Base-by-base conservation (phyloP, 306 rosid species). In the Fragaria vesca region DNA sequence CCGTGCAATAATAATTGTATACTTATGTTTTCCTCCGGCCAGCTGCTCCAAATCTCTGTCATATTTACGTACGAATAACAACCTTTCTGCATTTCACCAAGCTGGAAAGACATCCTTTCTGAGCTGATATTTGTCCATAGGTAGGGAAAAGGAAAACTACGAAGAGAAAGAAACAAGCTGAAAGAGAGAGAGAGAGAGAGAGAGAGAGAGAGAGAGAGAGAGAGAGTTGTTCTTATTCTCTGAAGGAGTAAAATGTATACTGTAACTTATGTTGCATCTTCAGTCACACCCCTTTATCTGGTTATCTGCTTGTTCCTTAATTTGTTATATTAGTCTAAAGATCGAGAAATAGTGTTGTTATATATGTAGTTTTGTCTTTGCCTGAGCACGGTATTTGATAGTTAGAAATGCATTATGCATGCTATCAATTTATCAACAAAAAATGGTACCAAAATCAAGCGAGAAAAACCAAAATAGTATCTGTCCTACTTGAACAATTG, bases 31-130 rank as follows among this genome's bases (percentile, higher is more conserved):
- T 63, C 42, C 69, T 17, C 69, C 45, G 69, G 69, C 42, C 69
- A 63, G 12, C 69, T 63, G 45, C 69, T 63, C 43, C 21, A 32
- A 63, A 32, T 63, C 69, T 63, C 43, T 63, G 69, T 63, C 43
- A 63, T 32, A 63, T 63, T 5, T 63, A 63, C 21, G 24, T 63
- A 63, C 69, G 21, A 45, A 45, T 58, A 63, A 63, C 69, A 63
- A 63, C 45, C 69, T 63, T 38, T 40, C 45, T 34, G 45, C 68
- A 5, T 62, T 28, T 62, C 15, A 21, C 63, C 15, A 21, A 57
- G 63, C 11, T 55, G 62, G 40, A 28, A 28, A 24, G 6, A 28
- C 18, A 61, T 24, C 34, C 16, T 61, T 61, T 54, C 26, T 20
- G 28, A 54, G 28, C 38, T 60, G 18, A 24, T 0, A 12, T 63